Evolutionary conservation across 2,329 filamentous ascomycete species (phyloP).

Genomic region (Fusarium zealandicum): DNA sequence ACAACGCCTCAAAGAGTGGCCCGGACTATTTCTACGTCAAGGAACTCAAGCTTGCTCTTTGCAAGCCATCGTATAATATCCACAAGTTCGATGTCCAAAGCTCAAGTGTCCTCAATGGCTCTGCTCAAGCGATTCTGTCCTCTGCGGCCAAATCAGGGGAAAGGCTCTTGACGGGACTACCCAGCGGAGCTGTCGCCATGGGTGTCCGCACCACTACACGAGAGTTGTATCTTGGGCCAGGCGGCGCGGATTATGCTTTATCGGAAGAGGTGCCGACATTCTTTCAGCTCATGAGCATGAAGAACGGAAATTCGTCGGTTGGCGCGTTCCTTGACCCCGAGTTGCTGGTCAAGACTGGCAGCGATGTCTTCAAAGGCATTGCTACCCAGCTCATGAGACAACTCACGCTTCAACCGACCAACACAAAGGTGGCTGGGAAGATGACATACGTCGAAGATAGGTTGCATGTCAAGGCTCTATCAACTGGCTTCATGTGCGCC

Average conservation of each 20-base stretch:
- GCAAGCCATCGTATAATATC: constrained; percentile 32
- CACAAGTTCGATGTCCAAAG: constrained; percentile 17
- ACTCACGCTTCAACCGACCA: constrained; percentile 17
- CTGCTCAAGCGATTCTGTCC: constrained; percentile 12
- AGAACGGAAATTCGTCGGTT: constrained; percentile 14
- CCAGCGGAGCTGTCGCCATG: constrained; percentile 21
- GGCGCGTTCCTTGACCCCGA: constrained; percentile 22
- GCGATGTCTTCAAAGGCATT: constrained; percentile 24
- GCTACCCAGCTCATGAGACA: constrained; percentile 22
- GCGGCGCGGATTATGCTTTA: constrained; percentile 29
- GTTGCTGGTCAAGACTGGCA: constrained; percentile 19
- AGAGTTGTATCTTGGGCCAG: constrained; percentile 25
- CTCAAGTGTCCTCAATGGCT: constrained; percentile 15
- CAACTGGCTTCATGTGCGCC: constrained; percentile 23
- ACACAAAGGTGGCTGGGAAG: constrained; percentile 10
- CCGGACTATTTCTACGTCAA: constrained; percentile 29
- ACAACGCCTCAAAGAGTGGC: constrained; percentile 7
- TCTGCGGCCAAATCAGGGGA: neutral
- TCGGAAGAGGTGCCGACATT: constrained; percentile 36
- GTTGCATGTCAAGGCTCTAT: constrained; percentile 23
- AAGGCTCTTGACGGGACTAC: constrained; percentile 16
- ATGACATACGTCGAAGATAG: constrained; percentile 23
- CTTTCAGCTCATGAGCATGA: constrained; percentile 40
- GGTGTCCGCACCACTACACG: constrained; percentile 18
- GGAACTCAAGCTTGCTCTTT: constrained; percentile 30